Evolutionary conservation across 139 green algal genomes (phyloP), one percentile per base, ranked within the genome.

Genomic region (Diplosphaera chodatii): DNA sequence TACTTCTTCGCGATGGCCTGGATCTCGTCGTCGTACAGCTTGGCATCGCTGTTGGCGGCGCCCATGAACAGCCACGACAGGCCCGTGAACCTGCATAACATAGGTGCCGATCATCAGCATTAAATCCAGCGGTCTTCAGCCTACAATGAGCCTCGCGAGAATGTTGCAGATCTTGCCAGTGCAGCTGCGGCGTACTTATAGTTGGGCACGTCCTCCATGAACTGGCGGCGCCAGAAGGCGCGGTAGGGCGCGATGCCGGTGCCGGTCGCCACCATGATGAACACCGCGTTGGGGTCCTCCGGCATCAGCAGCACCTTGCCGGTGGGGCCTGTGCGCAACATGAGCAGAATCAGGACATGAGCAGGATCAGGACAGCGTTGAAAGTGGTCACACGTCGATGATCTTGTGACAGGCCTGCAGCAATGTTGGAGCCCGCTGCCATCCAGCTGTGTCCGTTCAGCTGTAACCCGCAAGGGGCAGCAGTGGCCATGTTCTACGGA

Each of bases 21-120:
- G 65, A 98, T 87, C 90, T 99, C 95, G 74, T 98, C 91, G 67
- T 98, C 93, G 81, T 99, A 98, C 80, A 99, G 86, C 81, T 92
- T 96, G 79, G 83, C 86, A 68, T 99, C 95, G 31, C 73, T 87
- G 91, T 99, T 99, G 81, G 95, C 95, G 27, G 96, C 93, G 56
- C 95, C 95, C 93, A 99, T 98, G 93, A 99, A 99, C 20, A 99
- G 81, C 95, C 95, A 99, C 71, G 92, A 86, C 27, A 98, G 90
- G 71, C 94, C 94, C 40, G 69, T 87, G 82, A 94, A 97, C 48
- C 48, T 59, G 48, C n/a, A n/a, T n/a, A n/a, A n/a, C n/a, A n/a
- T n/a, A n/a, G n/a, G n/a, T n/a, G n/a, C n/a, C n/a, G n/a, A n/a
- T n/a, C n/a, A n/a, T n/a, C n/a, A n/a, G n/a, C n/a, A n/a, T n/a